Evolutionary conservation across 1,284 basidiomycete species (phyloP), one percentile per base, ranked within the genome.

Genomic region (Phlebopus sp.): DNA sequence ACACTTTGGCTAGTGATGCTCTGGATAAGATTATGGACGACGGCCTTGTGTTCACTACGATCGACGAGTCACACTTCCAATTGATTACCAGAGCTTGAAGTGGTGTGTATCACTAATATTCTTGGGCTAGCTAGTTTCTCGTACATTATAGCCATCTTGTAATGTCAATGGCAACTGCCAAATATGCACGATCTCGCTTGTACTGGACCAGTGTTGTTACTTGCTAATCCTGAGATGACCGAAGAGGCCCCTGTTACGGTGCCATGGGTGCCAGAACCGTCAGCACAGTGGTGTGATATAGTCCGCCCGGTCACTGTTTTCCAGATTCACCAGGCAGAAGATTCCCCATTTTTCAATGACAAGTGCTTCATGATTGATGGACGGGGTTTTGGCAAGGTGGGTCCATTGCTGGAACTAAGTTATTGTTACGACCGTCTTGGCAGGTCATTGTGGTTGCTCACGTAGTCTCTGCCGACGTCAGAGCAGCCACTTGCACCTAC

Each of bases 11-110:
- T 52, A 86, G 88, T 56, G 69, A 77, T 38, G 86, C 84, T 19
- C 68, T 92, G 48, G 85, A 90, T 50, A 66, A 67, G 44, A 70
- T 94, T 44, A 79, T 86, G 69, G 77, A 82, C 31, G 78, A 85
- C 2, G 89, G 87, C 0, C 65, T 77, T 52, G 70, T 92, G 46
- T 90, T 77, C 59, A 81, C 78, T 39, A 85, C 85, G 1, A 73
- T 79, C 40, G 84, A 89, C 59, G 83, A 88, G 36, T 77, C 75
- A 9, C 80, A 82, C 55, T 82, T 79, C 54, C 60, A 69, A 35
- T 57, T 69, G 46, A 56, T 38, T 46, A 29, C 49, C 17, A 38
- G 19, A 51, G 37, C 19, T 11, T 36, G 31, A 23, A 6, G 23
- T 8, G 25, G 21, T 13, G 1, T 42, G 21, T 30, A 23, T 13